Evolutionary conservation across 2,329 filamentous ascomycete species (phyloP).

Genomic region (Stachybotrys elegans): DNA sequence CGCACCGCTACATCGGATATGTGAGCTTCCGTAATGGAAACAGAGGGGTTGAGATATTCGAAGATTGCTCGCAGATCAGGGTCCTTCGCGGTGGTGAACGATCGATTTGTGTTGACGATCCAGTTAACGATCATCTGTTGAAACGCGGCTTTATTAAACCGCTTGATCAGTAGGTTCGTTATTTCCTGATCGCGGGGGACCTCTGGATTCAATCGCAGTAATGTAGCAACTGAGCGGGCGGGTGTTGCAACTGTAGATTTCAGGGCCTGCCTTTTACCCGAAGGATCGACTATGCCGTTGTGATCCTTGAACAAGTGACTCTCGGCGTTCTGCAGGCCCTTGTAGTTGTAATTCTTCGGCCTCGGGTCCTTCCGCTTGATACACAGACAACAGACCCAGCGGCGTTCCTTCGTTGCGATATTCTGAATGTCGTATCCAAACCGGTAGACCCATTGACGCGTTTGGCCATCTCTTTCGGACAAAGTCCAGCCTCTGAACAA

Average conservation of each 20-base stretch:
- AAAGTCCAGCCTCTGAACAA: too few species aligned
- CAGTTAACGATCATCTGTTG: conserved; percentile 8
- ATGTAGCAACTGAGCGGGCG: neutral
- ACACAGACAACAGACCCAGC: neutral
- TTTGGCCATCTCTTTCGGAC: too few species aligned
- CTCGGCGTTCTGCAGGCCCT: conserved; percentile 1
- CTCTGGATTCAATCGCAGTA: neutral
- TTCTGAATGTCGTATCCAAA: too few species aligned
- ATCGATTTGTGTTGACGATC: conserved; percentile 8
- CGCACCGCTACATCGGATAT: neutral
- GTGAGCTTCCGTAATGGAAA: conserved; percentile 4
- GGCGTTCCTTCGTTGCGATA: too few species aligned
- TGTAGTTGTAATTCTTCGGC: neutral
- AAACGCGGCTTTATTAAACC: conserved; percentile 2
- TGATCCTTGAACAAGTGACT: neutral
- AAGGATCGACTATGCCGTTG: neutral
- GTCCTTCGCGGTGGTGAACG: conserved; percentile 6
- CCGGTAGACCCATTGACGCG: too few species aligned
- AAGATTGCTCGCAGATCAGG: conserved; percentile 5
- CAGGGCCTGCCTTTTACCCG: neutral
- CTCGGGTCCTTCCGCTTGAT: neutral
- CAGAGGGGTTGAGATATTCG: conserved; percentile 10
- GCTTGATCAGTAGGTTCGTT: neutral
- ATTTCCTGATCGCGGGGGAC: neutral
- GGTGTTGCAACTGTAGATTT: neutral